phyloP scores from a whole-genome alignment of 1,284 basidiomycete species.

The Lentinula novae-zelandiae region DNA sequence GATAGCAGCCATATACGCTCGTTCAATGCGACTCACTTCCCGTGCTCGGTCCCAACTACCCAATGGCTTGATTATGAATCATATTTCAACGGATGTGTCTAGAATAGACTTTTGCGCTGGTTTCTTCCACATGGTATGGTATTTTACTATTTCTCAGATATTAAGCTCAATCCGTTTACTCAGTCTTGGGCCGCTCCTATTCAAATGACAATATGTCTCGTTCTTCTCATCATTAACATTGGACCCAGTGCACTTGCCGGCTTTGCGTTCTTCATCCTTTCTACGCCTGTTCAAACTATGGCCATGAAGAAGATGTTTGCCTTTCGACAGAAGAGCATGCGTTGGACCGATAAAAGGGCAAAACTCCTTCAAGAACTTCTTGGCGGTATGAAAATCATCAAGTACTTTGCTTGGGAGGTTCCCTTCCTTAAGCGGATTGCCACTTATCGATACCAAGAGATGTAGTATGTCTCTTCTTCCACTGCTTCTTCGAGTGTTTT shows the following conservation, averaged over 20 bases:
- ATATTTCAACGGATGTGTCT: constrained; percentile 90
- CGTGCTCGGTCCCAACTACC: constrained; percentile 81
- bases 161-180: background rate
- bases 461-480: constrained; percentile 41
- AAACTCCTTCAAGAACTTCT: constrained; percentile 83
- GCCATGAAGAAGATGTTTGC: constrained; percentile 77
- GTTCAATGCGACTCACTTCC: constrained; percentile 74
- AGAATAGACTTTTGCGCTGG: constrained; percentile 88
- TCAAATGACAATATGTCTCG: constrained; percentile 68
- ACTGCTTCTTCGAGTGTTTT: background rate
- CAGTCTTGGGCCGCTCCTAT: constrained; percentile 71
- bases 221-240: constrained; percentile 66
- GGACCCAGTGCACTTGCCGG: constrained; percentile 83
- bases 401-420: constrained; percentile 80
- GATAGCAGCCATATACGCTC: constrained; percentile 83
- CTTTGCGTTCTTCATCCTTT: constrained; percentile 75
- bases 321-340: constrained; percentile 76
- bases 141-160: constrained; percentile 28
- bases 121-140: constrained; percentile 74
- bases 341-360: constrained; percentile 88
- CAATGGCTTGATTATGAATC: constrained; percentile 87
- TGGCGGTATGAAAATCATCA: constrained; percentile 86
- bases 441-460: constrained; percentile 72
- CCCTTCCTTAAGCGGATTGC: constrained; percentile 74
- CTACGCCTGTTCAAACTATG: constrained; percentile 55